Evolutionary conservation across 305 asterid species (phyloP).

Genomic region (Euphrasia arctica): DNA sequence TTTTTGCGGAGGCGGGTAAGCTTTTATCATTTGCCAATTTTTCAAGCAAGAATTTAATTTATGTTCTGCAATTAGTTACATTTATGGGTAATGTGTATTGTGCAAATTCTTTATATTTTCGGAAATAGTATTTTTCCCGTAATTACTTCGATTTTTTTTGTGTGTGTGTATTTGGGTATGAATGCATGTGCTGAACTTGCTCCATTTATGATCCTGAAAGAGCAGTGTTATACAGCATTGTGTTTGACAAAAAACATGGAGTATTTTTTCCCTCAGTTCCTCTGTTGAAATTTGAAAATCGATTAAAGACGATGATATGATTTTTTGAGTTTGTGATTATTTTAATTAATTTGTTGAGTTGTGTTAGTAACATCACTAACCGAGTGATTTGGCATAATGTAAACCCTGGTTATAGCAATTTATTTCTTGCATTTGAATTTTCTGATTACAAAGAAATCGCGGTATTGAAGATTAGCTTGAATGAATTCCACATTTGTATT

Average conservation of each 20-base stretch:
- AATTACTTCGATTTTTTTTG: not conserved
- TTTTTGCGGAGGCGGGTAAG: not conserved
- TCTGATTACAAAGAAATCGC: not conserved
- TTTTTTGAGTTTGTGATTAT: not conserved
- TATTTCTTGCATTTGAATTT: not conserved
- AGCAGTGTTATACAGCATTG: no score
- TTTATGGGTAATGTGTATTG: not conserved
- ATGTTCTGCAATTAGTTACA: not conserved
- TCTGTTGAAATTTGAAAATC: not conserved
- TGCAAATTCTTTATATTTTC: not conserved
- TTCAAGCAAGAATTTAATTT: constrained; percentile 16
- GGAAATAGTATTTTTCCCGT: not conserved
- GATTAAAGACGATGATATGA: constrained; percentile 8
- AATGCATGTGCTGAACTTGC: not conserved
- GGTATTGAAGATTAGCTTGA: not conserved
- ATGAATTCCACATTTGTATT: not conserved
- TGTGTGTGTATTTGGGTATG: not conserved
- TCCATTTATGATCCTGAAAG: not conserved
- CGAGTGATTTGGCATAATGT: constrained; percentile 1
- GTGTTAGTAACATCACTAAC: no score
- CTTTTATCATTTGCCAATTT: constrained; percentile 5
- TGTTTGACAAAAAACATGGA: no score
- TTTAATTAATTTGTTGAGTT: no score
- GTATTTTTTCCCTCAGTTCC: no score
- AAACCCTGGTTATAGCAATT: constrained; percentile 8